phyloP scores from a whole-genome alignment of 176 grass and related monocot genomes.

The Paspalum vaginatum region DNA sequence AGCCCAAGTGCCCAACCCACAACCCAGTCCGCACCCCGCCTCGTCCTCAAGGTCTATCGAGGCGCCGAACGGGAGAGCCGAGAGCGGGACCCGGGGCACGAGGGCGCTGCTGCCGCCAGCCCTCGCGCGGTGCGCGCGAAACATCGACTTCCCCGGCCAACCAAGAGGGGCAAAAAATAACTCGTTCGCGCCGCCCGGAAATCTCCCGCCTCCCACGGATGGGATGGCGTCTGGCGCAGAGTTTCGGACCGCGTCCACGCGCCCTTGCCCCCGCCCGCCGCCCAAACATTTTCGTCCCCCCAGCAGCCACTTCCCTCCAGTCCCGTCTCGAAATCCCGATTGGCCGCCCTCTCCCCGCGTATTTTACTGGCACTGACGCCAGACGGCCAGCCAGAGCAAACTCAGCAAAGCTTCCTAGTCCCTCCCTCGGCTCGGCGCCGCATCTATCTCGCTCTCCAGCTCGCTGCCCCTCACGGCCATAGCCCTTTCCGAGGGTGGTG shows the following conservation, averaged over 20 bases:
- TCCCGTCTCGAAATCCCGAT: slow-evolving; percentile 6
- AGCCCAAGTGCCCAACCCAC: too few relatives aligned
- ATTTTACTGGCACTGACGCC: slow-evolving; percentile 28
- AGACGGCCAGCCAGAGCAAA: not conserved
- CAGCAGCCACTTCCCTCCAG: slow-evolving; percentile 3
- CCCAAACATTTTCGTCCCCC: slow-evolving; percentile 29
- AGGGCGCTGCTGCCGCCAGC: not conserved
- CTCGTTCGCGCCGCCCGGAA: slow-evolving; percentile 18
- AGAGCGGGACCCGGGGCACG: not conserved
- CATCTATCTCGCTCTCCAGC: not conserved
- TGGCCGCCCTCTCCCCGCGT: not conserved
- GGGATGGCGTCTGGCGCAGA: not conserved
- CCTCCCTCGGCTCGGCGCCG: not conserved
- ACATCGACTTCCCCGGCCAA: not conserved
- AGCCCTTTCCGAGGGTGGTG: not conserved
- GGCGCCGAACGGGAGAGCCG: not conserved
- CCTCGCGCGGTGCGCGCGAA: not conserved
- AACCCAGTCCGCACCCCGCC: not conserved
- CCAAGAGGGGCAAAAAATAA: not conserved
- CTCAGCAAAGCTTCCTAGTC: not conserved
- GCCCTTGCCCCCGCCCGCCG: not conserved
- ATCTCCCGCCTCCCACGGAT: slow-evolving; percentile 18
- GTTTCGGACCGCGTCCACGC: not conserved
- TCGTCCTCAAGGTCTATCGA: not conserved
- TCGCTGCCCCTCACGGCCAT: not conserved